A percentile compares a stretch with the other conserved stretches of the same genome.
Conservation (phyloP, 139 green algal genomes). For the Chlorella sp. region DNA sequence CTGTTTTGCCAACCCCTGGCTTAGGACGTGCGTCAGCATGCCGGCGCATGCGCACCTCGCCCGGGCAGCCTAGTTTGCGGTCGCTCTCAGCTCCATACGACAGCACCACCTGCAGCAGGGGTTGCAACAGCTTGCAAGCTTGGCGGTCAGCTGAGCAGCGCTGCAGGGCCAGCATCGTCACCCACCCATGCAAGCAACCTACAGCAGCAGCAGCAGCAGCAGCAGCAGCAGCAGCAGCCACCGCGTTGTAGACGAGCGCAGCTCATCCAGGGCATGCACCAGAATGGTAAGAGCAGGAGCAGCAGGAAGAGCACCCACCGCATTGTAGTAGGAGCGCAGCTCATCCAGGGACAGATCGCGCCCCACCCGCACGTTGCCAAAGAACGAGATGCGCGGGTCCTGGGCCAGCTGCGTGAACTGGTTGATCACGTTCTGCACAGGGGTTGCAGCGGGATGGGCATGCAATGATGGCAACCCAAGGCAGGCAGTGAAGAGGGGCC, state of each 20-base stretch:
- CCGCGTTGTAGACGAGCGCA: constrained; percentile 81
- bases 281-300: too few species aligned
- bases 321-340: constrained; percentile 82
- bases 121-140: too few species aligned
- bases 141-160: too few species aligned
- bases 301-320: constrained; percentile 37
- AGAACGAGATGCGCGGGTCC: constrained; percentile 71
- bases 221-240: too few species aligned
- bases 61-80: constrained; percentile 77
- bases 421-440: constrained; percentile 78
- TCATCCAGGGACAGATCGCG: constrained; percentile 74
- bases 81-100: constrained; percentile 92
- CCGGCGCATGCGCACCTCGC: constrained; percentile 66
- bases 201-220: too few species aligned
- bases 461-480: too few species aligned
- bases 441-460: neutral
- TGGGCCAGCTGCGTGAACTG: constrained; percentile 79
- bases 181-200: too few species aligned
- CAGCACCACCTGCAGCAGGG: constrained; percentile 70
- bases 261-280: constrained; percentile 70
- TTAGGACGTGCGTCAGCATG: too few species aligned
- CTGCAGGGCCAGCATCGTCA: too few species aligned
- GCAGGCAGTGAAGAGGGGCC: too few species aligned
- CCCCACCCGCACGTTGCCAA: constrained; percentile 87
- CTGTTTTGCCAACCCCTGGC: too few species aligned